These are phyloP conservation scores for Nadsonia commutata DNA, from an alignment of 1,139 yeast genomes.

Conservation along the genomic window DNA sequence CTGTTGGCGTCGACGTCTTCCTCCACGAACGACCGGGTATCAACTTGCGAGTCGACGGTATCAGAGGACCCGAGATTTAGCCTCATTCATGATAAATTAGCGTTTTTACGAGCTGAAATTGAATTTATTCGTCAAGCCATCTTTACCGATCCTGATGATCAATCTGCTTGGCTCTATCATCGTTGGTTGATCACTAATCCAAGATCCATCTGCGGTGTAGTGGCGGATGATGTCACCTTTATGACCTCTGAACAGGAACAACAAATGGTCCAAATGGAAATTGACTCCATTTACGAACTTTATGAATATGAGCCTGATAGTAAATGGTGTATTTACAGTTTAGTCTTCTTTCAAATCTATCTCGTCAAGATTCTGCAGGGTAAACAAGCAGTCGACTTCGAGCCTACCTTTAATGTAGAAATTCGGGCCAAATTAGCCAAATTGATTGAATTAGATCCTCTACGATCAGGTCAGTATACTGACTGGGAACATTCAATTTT, in stretches of 20 bases:
- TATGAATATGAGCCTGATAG: slow-evolving; percentile 26
- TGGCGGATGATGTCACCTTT: slow-evolving; percentile 7
- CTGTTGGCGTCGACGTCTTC: neutral
- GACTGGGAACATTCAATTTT: slow-evolving; percentile 1
- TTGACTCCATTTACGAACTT: slow-evolving; percentile 21
- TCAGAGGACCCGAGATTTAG: neutral
- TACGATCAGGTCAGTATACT: slow-evolving; percentile 4
- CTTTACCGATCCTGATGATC: slow-evolving; percentile 87
- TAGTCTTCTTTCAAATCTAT: slow-evolving; percentile 14
- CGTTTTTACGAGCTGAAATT: slow-evolving; percentile 43
- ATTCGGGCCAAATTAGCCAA: neutral
- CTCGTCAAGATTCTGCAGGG: slow-evolving; percentile 3
- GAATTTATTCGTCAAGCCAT: slow-evolving; percentile 66
- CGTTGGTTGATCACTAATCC: slow-evolving; percentile 62
- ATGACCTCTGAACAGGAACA: slow-evolving; percentile 13
- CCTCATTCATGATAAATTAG: slow-evolving; percentile 17
- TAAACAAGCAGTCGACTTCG: slow-evolving; percentile 1
- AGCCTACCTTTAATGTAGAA: neutral
- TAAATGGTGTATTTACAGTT: slow-evolving; percentile 25
- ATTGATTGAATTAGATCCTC: slow-evolving; percentile 1
- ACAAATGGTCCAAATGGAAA: slow-evolving; percentile 18
- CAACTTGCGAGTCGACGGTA: neutral
- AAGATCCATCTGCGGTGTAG: slow-evolving; percentile 24
- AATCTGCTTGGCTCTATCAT: slow-evolving; percentile 81
- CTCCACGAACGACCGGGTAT: too few species aligned